A percentile compares a stretch with the other conserved stretches of the same genome.
Evolutionary conservation across 2,329 filamentous ascomycete genomes (phyloP).

Genomic region (Ascochyta rabiei): DNA sequence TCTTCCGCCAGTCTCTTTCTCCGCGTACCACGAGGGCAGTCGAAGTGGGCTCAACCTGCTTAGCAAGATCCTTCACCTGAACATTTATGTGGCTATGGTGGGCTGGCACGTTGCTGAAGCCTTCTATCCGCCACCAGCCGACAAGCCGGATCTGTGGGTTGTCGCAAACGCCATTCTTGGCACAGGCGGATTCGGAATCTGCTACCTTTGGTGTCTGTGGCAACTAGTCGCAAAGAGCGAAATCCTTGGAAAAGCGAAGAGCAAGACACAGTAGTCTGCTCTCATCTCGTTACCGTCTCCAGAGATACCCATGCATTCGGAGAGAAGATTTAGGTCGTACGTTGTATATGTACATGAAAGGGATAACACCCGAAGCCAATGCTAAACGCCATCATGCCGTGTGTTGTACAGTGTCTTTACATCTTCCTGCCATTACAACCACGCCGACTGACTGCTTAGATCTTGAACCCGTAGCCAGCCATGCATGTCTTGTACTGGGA

Average conservation of each 20-base stretch:
- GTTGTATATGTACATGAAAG: constrained; percentile 23
- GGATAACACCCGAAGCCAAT: constrained; percentile 22
- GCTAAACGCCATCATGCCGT: constrained; percentile 40
- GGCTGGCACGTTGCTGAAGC: constrained; percentile 81
- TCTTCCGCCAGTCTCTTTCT: constrained; percentile 76
- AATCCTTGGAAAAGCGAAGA: constrained; percentile 41
- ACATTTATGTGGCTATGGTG: constrained; percentile 78
- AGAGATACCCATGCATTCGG: constrained; percentile 19
- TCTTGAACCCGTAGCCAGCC: constrained; percentile 88
- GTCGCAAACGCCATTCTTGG: constrained; percentile 89
- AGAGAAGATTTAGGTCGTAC: constrained; percentile 40
- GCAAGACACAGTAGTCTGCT: constrained; percentile 47
- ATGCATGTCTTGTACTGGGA: constrained; percentile 90
- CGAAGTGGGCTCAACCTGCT: constrained; percentile 57
- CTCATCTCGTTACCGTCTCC: constrained; percentile 2
- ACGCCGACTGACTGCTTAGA: constrained; percentile 27
- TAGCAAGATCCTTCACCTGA: constrained; percentile 73
- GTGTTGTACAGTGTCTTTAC: constrained; percentile 36
- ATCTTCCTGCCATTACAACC: constrained; percentile 16
- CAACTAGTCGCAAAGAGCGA: constrained; percentile 67
- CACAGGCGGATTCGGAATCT: constrained; percentile 81
- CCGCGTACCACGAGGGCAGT: constrained; percentile 64
- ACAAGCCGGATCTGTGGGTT: constrained; percentile 93
- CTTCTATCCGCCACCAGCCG: constrained; percentile 68
- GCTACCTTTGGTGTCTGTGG: constrained; percentile 90